phyloP scores from a whole-genome alignment of 164 flowering plant genomes.

The Warburgia ugandensis region DNA sequence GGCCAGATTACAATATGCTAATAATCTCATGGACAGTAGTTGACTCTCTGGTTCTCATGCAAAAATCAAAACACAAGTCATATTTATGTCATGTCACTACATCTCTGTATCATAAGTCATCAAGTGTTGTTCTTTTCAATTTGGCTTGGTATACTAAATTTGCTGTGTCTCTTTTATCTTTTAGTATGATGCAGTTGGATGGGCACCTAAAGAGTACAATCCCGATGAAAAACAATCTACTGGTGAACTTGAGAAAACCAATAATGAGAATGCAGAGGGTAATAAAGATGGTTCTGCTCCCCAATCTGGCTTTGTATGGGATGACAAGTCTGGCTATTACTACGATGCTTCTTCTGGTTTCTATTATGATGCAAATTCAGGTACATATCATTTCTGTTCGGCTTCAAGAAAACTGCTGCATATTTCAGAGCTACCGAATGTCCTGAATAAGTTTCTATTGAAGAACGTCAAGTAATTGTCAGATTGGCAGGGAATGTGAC shows the following conservation, averaged over 20 bases:
- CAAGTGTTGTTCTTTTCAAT: not conserved
- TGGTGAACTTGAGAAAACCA: conserved; percentile 39
- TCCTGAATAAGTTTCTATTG: no score
- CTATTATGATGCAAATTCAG: conserved; percentile 94
- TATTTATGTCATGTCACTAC: no score
- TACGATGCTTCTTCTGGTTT: conserved; percentile 98
- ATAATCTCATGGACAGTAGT: no score
- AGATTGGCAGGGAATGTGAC: no score
- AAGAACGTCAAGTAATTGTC: no score
- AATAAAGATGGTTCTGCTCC: conserved; percentile 55
- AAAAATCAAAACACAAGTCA: no score
- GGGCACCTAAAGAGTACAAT: conserved; percentile 99
- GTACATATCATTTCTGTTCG: conserved; percentile 32
- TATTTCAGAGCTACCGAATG: no score
- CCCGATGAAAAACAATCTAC: conserved; percentile 74
- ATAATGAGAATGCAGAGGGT: conserved; percentile 22
- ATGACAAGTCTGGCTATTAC: conserved; percentile 98
- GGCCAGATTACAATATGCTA: no score
- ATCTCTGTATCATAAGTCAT: no score
- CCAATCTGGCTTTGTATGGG: conserved; percentile 98
- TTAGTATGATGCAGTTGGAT: conserved; percentile 97
- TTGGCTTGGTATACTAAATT: not conserved
- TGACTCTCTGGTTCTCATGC: no score
- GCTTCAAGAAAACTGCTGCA: no score
- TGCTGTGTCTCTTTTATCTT: conserved; percentile 1